phyloP scores from a whole-genome alignment of 164 flowering plant genomes.

The Amborella trichopoda region DNA sequence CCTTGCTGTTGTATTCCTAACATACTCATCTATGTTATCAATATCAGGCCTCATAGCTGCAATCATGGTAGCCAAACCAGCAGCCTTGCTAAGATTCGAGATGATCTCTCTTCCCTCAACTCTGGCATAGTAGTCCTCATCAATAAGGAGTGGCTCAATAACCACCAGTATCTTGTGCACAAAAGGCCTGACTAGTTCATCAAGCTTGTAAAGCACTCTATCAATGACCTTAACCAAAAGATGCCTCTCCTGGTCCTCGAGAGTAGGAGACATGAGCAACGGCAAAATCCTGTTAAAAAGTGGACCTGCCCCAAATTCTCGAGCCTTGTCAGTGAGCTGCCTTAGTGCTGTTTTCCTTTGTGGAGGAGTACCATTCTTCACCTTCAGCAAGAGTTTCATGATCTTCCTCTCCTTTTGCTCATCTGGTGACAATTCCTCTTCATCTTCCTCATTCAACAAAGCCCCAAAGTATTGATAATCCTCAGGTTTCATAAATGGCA shows the following conservation, averaged over 20 bases:
- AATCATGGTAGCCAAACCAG: conserved; percentile 99
- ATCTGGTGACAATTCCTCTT: conserved; percentile 83
- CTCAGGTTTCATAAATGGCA: conserved; percentile 95
- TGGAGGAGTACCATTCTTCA: conserved; percentile 97
- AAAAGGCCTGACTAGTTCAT: conserved; percentile 91
- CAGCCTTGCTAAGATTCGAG: conserved; percentile 95
- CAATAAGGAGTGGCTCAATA: conserved; percentile 93
- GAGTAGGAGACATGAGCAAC: conserved; percentile 91
- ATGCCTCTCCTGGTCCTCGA: conserved; percentile 98
- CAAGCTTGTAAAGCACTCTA: conserved; percentile 88
- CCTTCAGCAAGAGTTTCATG: conserved; percentile 93
- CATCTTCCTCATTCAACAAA: conserved; percentile 80
- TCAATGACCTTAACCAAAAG: conserved; percentile 96
- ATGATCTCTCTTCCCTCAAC: conserved; percentile 97
- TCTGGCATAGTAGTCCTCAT: conserved; percentile 97
- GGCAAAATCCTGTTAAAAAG: conserved; percentile 85
- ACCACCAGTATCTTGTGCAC: conserved; percentile 96
- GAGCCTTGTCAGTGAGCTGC: conserved; percentile 94
- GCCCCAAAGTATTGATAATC: conserved; percentile 87
- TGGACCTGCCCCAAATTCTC: conserved; percentile 97
- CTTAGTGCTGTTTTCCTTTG: conserved; percentile 96
- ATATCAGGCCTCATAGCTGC: conserved; percentile 99
- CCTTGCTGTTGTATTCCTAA: conserved; percentile 93
- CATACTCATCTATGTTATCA: conserved; percentile 97
- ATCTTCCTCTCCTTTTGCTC: conserved; percentile 98